Evolutionary conservation across 495 filamentous ascomycete genomes (phyloP).

Genomic region (Penicillium turbatum): DNA sequence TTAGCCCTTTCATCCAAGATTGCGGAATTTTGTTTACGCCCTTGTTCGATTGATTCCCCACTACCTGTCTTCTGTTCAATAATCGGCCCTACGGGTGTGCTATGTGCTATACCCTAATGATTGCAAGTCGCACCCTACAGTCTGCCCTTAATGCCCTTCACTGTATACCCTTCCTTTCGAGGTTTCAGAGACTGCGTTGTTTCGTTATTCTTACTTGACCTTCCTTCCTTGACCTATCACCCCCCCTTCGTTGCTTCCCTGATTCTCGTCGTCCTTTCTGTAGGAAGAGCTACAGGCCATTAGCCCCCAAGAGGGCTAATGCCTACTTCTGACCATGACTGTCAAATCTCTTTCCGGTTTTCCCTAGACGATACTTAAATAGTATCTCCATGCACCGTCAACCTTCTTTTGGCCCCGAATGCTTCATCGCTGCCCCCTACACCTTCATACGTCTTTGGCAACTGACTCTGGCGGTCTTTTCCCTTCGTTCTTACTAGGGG

Average conservation of each 20-base stretch:
- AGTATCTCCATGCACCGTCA: background rate
- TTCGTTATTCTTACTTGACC: background rate
- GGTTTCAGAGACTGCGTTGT: background rate
- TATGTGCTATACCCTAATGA: conserved; percentile 30
- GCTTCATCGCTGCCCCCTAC: background rate
- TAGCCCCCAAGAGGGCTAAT: background rate
- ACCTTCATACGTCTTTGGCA: background rate
- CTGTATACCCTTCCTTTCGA: conserved; percentile 16
- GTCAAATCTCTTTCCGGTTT: background rate
- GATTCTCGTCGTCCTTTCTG: background rate
- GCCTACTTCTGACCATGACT: conserved; percentile 5
- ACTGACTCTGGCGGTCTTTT: background rate
- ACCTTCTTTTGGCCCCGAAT: conserved; percentile 3
- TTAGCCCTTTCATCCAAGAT: conserved; percentile 5
- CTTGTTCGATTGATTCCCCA: background rate
- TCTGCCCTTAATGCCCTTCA: conserved; percentile 19
- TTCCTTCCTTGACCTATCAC: background rate
- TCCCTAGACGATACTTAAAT: conserved; percentile 9
- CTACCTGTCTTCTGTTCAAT: conserved; percentile 1
- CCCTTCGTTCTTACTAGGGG: background rate
- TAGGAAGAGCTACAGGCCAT: background rate
- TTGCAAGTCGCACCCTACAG: conserved; percentile 11
- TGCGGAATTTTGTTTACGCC: background rate
- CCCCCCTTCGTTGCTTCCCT: background rate
- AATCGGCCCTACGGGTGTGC: conserved; percentile 14